Base-by-base conservation (phyloP, 176 grass and related monocot genomes). In the Phoenix roebelenii region DNA sequence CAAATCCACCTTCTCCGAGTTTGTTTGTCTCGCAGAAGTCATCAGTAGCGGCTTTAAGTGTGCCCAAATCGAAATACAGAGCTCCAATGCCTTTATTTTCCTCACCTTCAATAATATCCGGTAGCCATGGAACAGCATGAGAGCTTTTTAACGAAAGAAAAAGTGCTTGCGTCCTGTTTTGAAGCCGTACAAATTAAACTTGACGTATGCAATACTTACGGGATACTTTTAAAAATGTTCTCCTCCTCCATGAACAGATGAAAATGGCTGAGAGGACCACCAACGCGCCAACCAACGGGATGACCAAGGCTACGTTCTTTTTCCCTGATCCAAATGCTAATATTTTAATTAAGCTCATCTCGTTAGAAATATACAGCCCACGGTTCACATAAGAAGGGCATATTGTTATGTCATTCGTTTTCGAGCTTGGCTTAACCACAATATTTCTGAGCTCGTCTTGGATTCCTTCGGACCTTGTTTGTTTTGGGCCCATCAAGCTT, bases 11-110 rank as follows among this genome's bases (percentile, higher is more conserved):
- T 80, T 83, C 23, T 7, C 82, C 79, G 1, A 90, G 78, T 55
- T 71, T 80, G 18, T 90, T 85, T 50, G 63, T 67, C 50, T 90
- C 75, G 3, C 78, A 79, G 18, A 90, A 90, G 51, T 85, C 77
- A 50, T 63, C 15, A 0, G 87, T 85, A 3, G 87, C 87, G 25
- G 55, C 55, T 70, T 22, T 20, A 3, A 85, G 22, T 1, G 64
- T 81, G 3, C 23, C 22, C 18, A 85, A 55, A 72, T 87, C 79
- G 3, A 79, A 79, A 39, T 64, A 30, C 3, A 82, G 29, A 52
- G 62, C 39, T 7, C 60, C 71, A 5, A 57, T 68, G 22, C 51
- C 52, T 51, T 18, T 60, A 18, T 69, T 77, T 25, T 74, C 53
- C 1, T 63, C 54, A 59, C 60, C 49, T 22, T 4, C 60, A 24